phyloP scores from a whole-genome alignment of 108 stramenopile species.

The Epithemia pelagica region DNA sequence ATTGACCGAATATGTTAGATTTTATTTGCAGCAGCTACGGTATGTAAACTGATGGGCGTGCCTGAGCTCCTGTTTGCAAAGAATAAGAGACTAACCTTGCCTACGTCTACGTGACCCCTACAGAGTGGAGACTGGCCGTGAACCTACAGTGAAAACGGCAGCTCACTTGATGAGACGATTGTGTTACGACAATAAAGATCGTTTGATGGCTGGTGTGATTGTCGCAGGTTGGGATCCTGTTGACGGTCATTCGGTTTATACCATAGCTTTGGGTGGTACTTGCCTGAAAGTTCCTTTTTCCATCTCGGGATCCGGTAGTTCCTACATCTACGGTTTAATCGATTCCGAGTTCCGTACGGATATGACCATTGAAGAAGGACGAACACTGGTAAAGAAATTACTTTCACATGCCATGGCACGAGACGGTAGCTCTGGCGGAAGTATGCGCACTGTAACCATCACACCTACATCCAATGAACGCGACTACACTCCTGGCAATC shows the following conservation, averaged over 20 bases:
- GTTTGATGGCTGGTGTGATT: conserved; percentile 93
- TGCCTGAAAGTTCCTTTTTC: conserved; percentile 90
- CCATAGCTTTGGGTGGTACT: conserved; percentile 91
- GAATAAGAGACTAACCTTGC: not conserved
- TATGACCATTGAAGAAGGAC: conserved; percentile 89
- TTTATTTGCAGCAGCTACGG: conserved; percentile 79
- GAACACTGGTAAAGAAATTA: conserved; percentile 75
- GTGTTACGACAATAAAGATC: conserved; percentile 96
- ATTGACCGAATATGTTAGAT: conserved; percentile 85
- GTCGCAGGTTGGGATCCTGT: conserved; percentile 96
- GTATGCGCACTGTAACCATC: conserved; percentile 87
- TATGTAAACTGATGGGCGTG: conserved; percentile 19
- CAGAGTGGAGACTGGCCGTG: conserved; percentile 83
- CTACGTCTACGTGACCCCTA: no score
- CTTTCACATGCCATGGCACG: conserved; percentile 96
- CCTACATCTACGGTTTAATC: conserved; percentile 89
- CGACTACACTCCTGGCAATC: conserved; percentile 75
- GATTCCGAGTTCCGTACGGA: conserved; percentile 74
- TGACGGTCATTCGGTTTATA: conserved; percentile 80
- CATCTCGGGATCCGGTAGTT: conserved; percentile 87
- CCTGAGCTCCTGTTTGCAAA: not conserved
- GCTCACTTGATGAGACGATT: conserved; percentile 79
- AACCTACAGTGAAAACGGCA: conserved; percentile 86
- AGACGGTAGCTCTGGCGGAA: conserved; percentile 95
- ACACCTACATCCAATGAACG: conserved; percentile 59